A percentile compares a stretch with the other conserved stretches of the same genome.
phyloP scores from a whole-genome alignment of 305 asterid genomes.

The Nicotiana rustica region DNA sequence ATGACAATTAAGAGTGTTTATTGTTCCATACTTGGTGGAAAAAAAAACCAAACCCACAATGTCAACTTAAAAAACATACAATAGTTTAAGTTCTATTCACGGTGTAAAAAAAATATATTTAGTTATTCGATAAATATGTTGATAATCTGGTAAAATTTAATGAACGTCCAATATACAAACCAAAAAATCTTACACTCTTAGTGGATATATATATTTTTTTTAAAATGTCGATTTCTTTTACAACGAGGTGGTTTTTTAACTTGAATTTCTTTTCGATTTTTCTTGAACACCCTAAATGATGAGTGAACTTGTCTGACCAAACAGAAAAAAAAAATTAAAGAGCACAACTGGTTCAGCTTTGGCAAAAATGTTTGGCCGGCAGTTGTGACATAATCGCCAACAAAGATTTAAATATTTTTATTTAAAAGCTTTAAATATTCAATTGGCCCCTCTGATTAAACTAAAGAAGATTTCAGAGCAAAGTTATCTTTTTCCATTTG shows the following conservation, averaged over 20 bases:
- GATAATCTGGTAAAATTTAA: no score
- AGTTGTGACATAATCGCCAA: background rate
- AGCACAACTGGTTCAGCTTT: background rate
- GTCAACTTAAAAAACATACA: no score
- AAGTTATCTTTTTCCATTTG: background rate
- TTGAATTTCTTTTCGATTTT: no score
- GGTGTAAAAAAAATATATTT: no score
- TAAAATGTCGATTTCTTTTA: no score
- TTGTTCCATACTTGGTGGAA: background rate
- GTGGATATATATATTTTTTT: no score
- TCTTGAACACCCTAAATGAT: background rate
- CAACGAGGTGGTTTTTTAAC: no score
- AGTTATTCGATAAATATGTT: no score
- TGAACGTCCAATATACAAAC: no score
- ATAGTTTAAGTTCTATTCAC: no score
- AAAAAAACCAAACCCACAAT: no score
- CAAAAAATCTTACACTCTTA: no score
- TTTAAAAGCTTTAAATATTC: background rate
- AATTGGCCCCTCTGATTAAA: background rate
- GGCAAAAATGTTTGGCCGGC: conserved; percentile 37
- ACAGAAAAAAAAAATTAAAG: background rate
- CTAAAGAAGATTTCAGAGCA: background rate
- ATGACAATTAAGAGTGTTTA: background rate
- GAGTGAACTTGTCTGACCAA: background rate
- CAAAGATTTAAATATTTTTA: background rate